Percentiles rank a stretch among this genome's conserved stretches.
phyloP scores from a whole-genome alignment of 345 rosid genomes.

The Brassica cretica region DNA sequence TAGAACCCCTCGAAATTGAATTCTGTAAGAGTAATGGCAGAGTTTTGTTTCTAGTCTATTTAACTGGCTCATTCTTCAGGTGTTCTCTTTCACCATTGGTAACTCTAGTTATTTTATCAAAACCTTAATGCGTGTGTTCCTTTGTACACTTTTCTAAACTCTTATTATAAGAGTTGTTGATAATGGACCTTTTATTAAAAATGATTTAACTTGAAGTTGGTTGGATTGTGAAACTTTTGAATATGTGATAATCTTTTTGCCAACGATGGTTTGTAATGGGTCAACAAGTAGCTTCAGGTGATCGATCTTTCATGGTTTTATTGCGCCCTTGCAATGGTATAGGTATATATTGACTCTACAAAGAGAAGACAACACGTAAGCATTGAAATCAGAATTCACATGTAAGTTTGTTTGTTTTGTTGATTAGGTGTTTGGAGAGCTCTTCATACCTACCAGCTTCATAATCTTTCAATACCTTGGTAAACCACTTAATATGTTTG shows the following conservation, averaged over 20 bases:
- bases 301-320: constrained; percentile 1
- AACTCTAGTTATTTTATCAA: neutral
- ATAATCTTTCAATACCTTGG: neutral
- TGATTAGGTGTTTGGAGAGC: neutral
- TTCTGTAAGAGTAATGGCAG: constrained; percentile 6
- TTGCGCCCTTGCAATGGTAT: neutral
- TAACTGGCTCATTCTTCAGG: neutral
- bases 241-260: neutral
- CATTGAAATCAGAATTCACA: neutral
- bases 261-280: neutral
- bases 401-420: neutral
- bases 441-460: neutral
- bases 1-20: neutral
- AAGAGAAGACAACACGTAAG: neutral
- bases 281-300: constrained; percentile 1
- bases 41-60: constrained; percentile 11
- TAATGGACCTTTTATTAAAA: neutral
- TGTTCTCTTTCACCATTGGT: neutral
- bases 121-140: neutral
- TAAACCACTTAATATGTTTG: neutral
- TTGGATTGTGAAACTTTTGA: neutral
- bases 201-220: neutral
- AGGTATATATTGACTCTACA: neutral
- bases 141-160: neutral
- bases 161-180: neutral